A percentile compares a stretch with the other conserved stretches of the same genome.
Conservation (phyloP, 768 basidiomycete species). For the Terana coerulea region DNA sequence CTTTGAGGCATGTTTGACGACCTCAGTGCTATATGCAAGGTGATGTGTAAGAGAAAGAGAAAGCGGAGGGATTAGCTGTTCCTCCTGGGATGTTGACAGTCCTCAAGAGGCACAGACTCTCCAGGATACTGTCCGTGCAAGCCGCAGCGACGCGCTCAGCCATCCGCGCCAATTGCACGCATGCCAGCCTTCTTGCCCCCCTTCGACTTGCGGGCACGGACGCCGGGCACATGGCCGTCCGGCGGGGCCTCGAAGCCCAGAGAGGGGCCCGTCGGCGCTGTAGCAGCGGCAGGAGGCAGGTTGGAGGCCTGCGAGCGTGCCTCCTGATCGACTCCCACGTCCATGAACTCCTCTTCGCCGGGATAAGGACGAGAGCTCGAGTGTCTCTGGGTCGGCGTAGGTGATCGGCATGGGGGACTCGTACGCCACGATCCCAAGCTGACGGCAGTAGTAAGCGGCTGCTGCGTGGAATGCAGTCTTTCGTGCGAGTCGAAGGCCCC, state of each 20-base stretch:
- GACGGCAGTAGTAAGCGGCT: constrained; percentile 64
- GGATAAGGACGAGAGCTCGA: constrained; percentile 14
- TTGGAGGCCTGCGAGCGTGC: neutral
- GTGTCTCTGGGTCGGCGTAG: constrained; percentile 30
- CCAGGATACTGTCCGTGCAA: neutral
- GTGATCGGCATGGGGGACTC: constrained; percentile 61
- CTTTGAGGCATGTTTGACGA: no score
- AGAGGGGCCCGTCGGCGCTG: constrained; percentile 5
- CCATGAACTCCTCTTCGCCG: constrained; percentile 12
- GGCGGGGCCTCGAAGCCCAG: constrained; percentile 27
- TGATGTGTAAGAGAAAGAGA: no score
- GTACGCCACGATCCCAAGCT: constrained; percentile 61
- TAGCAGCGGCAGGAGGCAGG: neutral
- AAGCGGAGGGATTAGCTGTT: no score
- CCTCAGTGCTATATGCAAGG: no score
- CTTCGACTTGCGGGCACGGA: constrained; percentile 25
- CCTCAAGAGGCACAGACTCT: no score
- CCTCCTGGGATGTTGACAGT: no score
- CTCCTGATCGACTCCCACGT: constrained; percentile 15
- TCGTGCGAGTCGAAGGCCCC: constrained; percentile 56
- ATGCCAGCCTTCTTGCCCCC: constrained; percentile 21
- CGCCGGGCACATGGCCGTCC: constrained; percentile 20
- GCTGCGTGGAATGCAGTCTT: constrained; percentile 81
- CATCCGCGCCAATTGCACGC: constrained; percentile 21
- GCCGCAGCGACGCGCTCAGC: neutral